phyloP scores from a whole-genome alignment of 495 filamentous ascomycete species.

The Xylaria curta region DNA sequence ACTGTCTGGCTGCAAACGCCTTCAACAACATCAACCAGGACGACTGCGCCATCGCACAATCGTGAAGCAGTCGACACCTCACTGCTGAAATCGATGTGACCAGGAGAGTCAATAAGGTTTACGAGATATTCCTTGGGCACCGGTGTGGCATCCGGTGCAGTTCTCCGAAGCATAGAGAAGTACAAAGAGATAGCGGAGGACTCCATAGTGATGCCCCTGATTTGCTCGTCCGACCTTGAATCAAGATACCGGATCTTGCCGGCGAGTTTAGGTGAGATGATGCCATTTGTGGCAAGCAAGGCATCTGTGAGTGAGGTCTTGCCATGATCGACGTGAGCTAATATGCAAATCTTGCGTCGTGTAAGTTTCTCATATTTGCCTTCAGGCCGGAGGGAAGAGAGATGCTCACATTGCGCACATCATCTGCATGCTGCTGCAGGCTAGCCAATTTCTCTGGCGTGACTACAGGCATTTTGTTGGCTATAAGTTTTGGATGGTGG shows the following conservation, averaged over 20 bases:
- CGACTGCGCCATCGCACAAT: conserved; percentile 91
- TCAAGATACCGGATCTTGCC: conserved; percentile 98
- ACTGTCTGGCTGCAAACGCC: conserved; percentile 98
- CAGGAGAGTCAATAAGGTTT: conserved; percentile 97
- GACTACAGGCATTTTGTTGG: conserved; percentile 80
- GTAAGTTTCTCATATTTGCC: conserved; percentile 19
- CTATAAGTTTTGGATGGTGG: conserved; percentile 1
- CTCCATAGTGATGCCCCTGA: conserved; percentile 98
- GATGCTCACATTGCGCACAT: conserved; percentile 82
- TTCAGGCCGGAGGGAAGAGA: conserved; percentile 42
- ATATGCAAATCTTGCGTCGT: conserved; percentile 83
- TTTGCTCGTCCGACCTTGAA: conserved; percentile 94
- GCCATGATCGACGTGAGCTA: conserved; percentile 98
- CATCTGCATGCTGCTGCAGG: conserved; percentile 82
- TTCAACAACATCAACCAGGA: conserved; percentile 97
- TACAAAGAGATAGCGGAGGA: conserved; percentile 97
- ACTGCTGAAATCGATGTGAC: conserved; percentile 98
- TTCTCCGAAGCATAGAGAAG: conserved; percentile 83
- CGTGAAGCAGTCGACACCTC: conserved; percentile 96
- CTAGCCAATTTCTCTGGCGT: conserved; percentile 83
- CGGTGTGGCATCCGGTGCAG: conserved; percentile 70
- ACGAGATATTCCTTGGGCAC: conserved; percentile 88
- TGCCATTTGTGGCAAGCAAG: conserved; percentile 97
- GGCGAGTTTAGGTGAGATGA: conserved; percentile 96
- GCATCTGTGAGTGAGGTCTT: conserved; percentile 98